These are phyloP conservation scores for Hymenoscyphus repandus DNA, from an alignment of 2,329 filamentous ascomycete genomes.

Conservation along the genomic window DNA sequence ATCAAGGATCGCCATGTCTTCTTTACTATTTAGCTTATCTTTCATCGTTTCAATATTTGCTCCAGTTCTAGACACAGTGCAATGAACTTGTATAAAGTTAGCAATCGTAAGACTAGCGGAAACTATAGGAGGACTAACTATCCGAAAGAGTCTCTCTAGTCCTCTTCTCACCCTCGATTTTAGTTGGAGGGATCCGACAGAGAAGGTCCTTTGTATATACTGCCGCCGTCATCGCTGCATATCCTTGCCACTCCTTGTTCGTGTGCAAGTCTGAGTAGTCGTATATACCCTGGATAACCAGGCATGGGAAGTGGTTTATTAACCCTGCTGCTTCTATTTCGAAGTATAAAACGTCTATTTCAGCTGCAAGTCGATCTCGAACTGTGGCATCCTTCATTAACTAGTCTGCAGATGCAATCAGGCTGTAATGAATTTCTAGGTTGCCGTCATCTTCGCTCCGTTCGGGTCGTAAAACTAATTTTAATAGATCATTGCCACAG, in stretches of 20 bases:
- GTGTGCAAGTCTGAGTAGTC: slow-evolving; percentile 18
- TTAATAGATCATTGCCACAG: slow-evolving; percentile 20
- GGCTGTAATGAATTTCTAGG: slow-evolving; percentile 9
- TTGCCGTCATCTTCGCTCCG: slow-evolving; percentile 14
- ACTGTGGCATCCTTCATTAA: slow-evolving; percentile 9
- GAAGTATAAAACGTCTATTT: too few relatives aligned
- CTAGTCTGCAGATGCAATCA: slow-evolving; percentile 12
- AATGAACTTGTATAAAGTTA: too few relatives aligned
- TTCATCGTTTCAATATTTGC: too few relatives aligned
- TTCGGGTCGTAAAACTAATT: slow-evolving; percentile 16
- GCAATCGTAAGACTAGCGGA: too few relatives aligned
- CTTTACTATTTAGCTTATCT: too few relatives aligned
- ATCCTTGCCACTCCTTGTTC: slow-evolving; percentile 11
- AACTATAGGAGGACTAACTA: neutral
- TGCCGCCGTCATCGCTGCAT: slow-evolving; percentile 10
- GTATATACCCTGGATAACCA: slow-evolving; percentile 17
- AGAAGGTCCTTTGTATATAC: slow-evolving; percentile 12
- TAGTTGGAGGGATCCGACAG: neutral
- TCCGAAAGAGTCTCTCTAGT: neutral
- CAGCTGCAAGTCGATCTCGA: neutral
- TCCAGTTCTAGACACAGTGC: too few relatives aligned
- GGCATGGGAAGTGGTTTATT: slow-evolving; percentile 10
- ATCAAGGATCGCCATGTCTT: too few relatives aligned
- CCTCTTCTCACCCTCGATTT: neutral
- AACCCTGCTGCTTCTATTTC: slow-evolving; percentile 9